Evolutionary conservation across 2,329 filamentous ascomycete genomes (phyloP).

Genomic region (Botrytis medusae): DNA sequence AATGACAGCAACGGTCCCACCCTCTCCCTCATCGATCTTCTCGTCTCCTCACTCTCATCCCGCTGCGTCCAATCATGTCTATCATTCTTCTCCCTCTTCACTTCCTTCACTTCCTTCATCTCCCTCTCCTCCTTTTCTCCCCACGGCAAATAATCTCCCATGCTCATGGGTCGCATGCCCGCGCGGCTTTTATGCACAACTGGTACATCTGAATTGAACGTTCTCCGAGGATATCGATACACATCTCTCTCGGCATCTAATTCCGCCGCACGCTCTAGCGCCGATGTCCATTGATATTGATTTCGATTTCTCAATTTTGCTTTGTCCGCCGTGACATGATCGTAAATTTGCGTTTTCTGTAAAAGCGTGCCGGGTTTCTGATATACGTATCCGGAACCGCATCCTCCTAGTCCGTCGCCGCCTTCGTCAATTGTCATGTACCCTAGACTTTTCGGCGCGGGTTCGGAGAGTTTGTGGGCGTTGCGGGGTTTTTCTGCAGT

Average conservation of each 20-base stretch:
- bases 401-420: neutral
- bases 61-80: constrained; percentile 57
- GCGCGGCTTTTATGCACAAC: constrained; percentile 11
- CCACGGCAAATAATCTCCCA: constrained; percentile 31
- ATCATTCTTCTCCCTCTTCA: constrained; percentile 26
- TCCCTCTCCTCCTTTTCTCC: constrained; percentile 26
- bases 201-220: constrained; percentile 33
- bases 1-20: constrained; percentile 45
- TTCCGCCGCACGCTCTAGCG: constrained; percentile 43
- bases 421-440: constrained; percentile 36
- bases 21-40: constrained; percentile 30
- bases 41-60: constrained; percentile 45
- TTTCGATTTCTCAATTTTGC: constrained; percentile 44
- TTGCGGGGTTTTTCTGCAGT: constrained; percentile 46
- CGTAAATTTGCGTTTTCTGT: constrained; percentile 30
- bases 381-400: neutral
- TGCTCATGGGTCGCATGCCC: constrained; percentile 29
- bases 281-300: constrained; percentile 46
- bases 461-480: constrained; percentile 47
- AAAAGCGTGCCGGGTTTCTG: constrained; percentile 25
- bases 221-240: constrained; percentile 39
- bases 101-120: neutral
- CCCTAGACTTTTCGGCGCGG: constrained; percentile 45
- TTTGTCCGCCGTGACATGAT: constrained; percentile 41
- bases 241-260: constrained; percentile 34